Evolutionary conservation across 140 eudicot genomes (phyloP), one percentile per base, ranked within the genome.

Genomic region (Senecio squalidus): DNA sequence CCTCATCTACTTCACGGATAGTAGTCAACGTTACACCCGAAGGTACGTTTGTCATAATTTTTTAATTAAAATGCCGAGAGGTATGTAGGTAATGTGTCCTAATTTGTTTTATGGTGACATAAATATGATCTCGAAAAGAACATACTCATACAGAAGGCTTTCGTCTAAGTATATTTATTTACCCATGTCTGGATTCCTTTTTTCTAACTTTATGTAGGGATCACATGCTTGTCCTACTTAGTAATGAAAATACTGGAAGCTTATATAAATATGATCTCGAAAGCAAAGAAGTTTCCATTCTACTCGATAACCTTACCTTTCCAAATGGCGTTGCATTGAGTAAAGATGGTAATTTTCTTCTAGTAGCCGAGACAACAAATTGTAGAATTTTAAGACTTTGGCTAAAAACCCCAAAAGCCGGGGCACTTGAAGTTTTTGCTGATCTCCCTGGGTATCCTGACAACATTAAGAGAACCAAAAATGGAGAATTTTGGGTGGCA

Each of bases 401-500:
- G 97, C 89, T 82, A 17, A 29, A 66, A 43, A 89, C 94, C 17
- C 76, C 82, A 5, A 80, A 85, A 53, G 87, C 87, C 0, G 95
- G 97, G 8, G 70, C 60, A 1, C 44, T 50, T 21, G 97, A 85
- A n/a, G 72, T 76, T 4, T 85, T 85, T 59, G 74, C 78, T 6
- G 73, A 80, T 30, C 67, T 85, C 10, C 94, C 94, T 0, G 97
- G 97, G 41, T 78, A 58, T 20, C 94, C 94, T 0, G 97, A 89
- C 83, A 89, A 89, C 45, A 71, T 89, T 0, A 82, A 86, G 55
- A 70, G 80, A 39, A 89, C 83, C 45, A 9, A 60, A 6, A 66
- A 85, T 0, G 97, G 97, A 1, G 97, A 85, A 53, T 89, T 85
- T 67, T 89, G 97, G 97, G 95, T 89, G 27, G 95, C 78, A 10